Base-by-base conservation (phyloP, 495 filamentous ascomycete genomes). In the Durotheca rogersii region DNA sequence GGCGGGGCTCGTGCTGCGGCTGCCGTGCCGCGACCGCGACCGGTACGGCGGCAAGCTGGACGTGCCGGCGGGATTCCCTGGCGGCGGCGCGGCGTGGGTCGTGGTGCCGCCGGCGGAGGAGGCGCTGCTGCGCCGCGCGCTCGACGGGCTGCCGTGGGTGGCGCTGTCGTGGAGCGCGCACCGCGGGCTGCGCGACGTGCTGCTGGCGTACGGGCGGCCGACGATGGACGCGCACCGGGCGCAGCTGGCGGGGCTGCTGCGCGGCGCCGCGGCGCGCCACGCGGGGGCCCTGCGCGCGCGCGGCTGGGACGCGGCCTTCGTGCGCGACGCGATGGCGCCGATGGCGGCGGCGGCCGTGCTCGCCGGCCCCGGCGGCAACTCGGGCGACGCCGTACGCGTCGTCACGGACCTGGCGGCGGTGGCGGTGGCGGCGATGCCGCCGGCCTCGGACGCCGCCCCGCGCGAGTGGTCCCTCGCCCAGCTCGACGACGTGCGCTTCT, bases 81-180 rank as follows among this genome's bases (percentile, higher is more conserved):
- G 7, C 11, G 38, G 20, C 10, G 38, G 3, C n/a, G 32, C 10
- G 10, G 53, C 50, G 18, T 25, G 38, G 14, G n/a, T 66, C 4
- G 29, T 27, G 6, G 45, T 70, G 1, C 55, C 61, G 3, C 12
- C 53, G 10, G 29, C 9, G 9, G 67, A 65, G 27, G 36, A 47
- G 9, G 11, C 18, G 7, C 16, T 67, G 1, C 25, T 70, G 14
- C 33, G 14, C 6, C 42, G 47, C 3, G 55, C 60, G 1, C 48
- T 71, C 3, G 68, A 71, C 38, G 43, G 48, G 36, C 52, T 70
- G 6, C 68, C 68, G 14, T 71, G 67, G 68, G 57, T 55, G 4
- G 43, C 47, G 19, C 36, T 70, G 11, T 61, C 62, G 7, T 71
- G 68, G 68, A 70, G 67, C 47, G 12, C 62, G 40, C 68, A 70